phyloP scores from a whole-genome alignment of 1,284 basidiomycete genomes.

The Leucoagaricus sp. region DNA sequence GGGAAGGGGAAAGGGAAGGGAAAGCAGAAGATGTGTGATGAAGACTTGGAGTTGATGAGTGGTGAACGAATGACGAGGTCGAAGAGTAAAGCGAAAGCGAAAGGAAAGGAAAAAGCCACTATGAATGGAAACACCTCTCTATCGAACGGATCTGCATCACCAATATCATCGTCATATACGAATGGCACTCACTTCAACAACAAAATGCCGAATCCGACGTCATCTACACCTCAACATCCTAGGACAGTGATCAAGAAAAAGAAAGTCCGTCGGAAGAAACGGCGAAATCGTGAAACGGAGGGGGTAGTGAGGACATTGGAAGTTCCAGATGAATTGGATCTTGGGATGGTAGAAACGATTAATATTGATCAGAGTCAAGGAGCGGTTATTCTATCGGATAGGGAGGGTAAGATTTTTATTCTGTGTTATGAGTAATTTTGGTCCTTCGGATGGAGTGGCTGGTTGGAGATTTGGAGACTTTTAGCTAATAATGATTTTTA shows the following conservation, averaged over 20 bases:
- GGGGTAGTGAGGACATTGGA: conserved; percentile 61
- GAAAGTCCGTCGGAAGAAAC: neutral
- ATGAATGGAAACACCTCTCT: neutral
- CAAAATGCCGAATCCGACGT: neutral
- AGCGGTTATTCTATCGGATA: conserved; percentile 68
- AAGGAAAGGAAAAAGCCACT: neutral
- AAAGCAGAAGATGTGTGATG: neutral
- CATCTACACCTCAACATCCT: neutral
- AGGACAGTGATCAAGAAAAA: conserved; percentile 18
- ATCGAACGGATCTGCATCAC: neutral
- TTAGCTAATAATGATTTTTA: neutral
- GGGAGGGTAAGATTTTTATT: conserved; percentile 70
- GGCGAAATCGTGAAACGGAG: conserved; percentile 21
- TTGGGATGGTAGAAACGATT: conserved; percentile 69
- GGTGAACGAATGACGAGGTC: neutral
- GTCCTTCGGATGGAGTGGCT: too few relatives aligned
- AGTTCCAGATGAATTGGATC: conserved; percentile 61
- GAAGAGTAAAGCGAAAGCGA: neutral
- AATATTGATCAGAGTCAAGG: conserved; percentile 78
- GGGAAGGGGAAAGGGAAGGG: neutral
- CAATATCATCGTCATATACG: neutral
- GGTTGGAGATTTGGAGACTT: too few relatives aligned
- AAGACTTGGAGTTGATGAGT: neutral
- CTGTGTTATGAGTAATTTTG: conserved; percentile 58
- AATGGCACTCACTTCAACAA: neutral